A percentile compares a stretch with the other conserved stretches of the same genome.
phyloP scores from a whole-genome alignment of 768 basidiomycete genomes.

The Mycena galopus region DNA sequence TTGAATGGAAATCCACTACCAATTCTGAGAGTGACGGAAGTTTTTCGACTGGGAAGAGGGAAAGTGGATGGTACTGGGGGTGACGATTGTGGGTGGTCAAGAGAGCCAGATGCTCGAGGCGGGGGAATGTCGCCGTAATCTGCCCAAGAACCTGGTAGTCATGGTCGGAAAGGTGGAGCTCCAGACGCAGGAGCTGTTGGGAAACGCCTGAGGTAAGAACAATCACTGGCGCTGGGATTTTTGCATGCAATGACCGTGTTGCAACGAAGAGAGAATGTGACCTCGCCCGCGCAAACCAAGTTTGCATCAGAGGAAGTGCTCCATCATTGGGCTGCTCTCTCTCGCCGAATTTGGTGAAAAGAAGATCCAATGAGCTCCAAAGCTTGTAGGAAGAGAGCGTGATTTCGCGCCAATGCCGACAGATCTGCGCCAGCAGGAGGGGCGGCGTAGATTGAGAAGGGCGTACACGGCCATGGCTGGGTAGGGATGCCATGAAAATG shows the following conservation, averaged over 20 bases:
- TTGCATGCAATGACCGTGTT: neutral
- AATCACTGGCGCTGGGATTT: neutral
- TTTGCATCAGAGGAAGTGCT: neutral
- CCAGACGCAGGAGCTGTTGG: neutral
- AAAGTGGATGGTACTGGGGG: neutral
- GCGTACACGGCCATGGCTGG: neutral
- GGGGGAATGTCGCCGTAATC: neutral
- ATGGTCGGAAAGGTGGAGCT: neutral
- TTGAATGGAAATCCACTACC: neutral
- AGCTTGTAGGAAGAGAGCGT: neutral
- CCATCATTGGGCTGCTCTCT: neutral
- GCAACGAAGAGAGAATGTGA: neutral
- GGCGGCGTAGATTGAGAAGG: neutral
- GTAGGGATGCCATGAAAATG: neutral
- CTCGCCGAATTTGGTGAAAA: neutral
- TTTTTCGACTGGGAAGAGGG: neutral
- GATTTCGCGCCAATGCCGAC: constrained; percentile 4
- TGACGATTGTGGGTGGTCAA: neutral
- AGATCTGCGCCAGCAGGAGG: constrained; percentile 2
- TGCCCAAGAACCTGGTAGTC: neutral
- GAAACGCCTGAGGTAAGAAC: neutral
- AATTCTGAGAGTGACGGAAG: neutral
- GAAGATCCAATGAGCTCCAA: neutral
- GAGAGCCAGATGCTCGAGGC: neutral
- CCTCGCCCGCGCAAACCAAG: neutral